Percentiles rank a stretch among this genome's conserved stretches.
Evolutionary conservation across 257 asterid genomes (phyloP).

Genomic region (Echites panduratus): DNA sequence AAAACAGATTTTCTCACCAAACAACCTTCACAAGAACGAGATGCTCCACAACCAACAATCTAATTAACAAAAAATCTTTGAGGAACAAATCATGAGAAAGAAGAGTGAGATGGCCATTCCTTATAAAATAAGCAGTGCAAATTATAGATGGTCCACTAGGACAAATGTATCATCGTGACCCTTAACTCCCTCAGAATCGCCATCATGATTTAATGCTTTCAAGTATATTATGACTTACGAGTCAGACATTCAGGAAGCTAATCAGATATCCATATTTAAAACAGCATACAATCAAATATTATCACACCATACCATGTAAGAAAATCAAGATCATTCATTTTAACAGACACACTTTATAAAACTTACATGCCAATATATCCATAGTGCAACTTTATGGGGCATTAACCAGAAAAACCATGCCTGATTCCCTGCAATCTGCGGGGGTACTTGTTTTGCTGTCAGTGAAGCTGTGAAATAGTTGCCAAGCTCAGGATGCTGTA

Average conservation of each 20-base stretch:
- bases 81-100: not conserved
- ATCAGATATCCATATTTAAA: not conserved
- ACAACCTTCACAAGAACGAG: not conserved
- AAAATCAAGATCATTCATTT: not conserved
- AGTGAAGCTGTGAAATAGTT: constrained; percentile 87
- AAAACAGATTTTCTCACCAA: not conserved
- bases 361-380: constrained; percentile 98
- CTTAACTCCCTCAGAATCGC: not conserved
- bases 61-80: not conserved
- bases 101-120: not conserved
- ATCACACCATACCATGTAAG: not conserved
- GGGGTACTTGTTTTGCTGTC: constrained; percentile 61
- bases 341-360: not conserved
- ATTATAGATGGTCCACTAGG: not conserved
- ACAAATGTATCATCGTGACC: not conserved
- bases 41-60: not conserved
- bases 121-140: not conserved
- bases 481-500: constrained; percentile 81
- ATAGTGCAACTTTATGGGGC: constrained; percentile 90
- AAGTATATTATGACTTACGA: not conserved
- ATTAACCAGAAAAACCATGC: constrained; percentile 86
- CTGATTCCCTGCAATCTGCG: constrained; percentile 37
- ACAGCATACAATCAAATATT: not conserved
- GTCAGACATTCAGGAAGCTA: not conserved
- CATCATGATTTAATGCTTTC: not conserved